Evolutionary conservation across 1,284 basidiomycete species (phyloP), one percentile per base, ranked within the genome.

Genomic region (Trametes hirsuta): DNA sequence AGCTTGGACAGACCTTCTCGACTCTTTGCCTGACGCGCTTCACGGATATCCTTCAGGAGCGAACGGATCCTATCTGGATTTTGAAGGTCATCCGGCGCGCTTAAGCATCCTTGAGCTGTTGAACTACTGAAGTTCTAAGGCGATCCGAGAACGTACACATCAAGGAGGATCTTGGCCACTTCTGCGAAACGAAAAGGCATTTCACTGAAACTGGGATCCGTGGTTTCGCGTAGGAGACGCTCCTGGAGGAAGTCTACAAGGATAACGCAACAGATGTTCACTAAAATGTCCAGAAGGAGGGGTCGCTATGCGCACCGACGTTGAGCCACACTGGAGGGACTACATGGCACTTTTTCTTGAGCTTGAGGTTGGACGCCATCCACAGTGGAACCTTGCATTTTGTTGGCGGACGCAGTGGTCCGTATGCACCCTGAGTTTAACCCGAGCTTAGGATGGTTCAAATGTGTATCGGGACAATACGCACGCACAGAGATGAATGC

Each of bases 1-100:
- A 94, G 78, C 62, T 83, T 81, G 57, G 81, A 77, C 6, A 98
- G 78, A 80, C 95, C 95, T 47, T 90, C 85, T 61, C 95, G 79
- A 75, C 93, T 90, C 74, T 99, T 99, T 30, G 94, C 90, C 74
- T 98, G 97, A 46, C 97, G 84, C 15, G 93, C 93, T 77, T 99
- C 96, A 15, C 95, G 90, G 36, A 99, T 82, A 72, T 98, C 95
- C 74, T 98, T 97, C 42, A 99, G 82, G 2, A 98, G 75, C 2
- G 88, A 86, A 1, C 94, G 85, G 15, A 99, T 79, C 64, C 85
- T 88, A 55, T 95, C 93, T 0, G 94, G 86, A 52, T 88, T 86
- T 50, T 88, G 83, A 2, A 98, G 77, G 68, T 99, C 96, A 70
- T 98, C 95, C 6, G 92, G 81, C 0, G 97, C 96, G 0, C 96